Evolutionary conservation across 768 basidiomycete species (phyloP).

Genomic region (Amanita polypyramis): DNA sequence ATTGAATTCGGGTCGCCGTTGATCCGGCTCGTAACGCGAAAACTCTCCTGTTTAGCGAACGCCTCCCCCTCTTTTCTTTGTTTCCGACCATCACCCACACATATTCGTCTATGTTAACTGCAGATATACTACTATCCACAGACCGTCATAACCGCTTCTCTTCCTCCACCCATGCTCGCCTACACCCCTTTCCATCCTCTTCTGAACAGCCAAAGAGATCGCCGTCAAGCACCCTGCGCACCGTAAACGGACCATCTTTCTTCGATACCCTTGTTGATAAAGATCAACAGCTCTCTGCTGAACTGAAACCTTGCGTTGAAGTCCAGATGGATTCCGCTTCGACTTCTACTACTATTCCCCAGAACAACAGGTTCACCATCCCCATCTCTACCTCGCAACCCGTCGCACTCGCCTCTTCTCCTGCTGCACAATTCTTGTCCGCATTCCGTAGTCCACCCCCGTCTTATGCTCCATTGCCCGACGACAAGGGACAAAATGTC

Average conservation of each 20-base stretch:
- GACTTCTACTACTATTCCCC: constrained; percentile 31
- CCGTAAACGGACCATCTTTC: constrained; percentile 5
- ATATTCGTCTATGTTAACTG: constrained; percentile 18
- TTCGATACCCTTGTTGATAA: constrained; percentile 12
- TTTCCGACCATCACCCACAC: constrained; percentile 11
- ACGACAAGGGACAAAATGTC: constrained; percentile 58
- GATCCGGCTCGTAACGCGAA: constrained; percentile 5
- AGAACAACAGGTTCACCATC: constrained; percentile 9
- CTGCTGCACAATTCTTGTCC: constrained; percentile 68
- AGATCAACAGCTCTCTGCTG: constrained; percentile 16
- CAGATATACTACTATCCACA: constrained; percentile 9
- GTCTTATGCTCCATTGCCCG: constrained; percentile 30
- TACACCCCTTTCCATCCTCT: background rate
- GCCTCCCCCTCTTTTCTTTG: background rate
- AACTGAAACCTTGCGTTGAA: constrained; percentile 9
- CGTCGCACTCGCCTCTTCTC: constrained; percentile 33
- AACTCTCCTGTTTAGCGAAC: background rate
- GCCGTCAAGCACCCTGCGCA: background rate
- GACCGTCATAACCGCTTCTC: constrained; percentile 6
- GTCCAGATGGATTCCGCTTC: constrained; percentile 9
- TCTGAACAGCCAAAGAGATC: constrained; percentile 6
- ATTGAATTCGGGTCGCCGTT: constrained; percentile 1
- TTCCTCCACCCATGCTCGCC: constrained; percentile 9
- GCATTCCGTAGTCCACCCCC: constrained; percentile 38
- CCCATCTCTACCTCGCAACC: constrained; percentile 3